These are phyloP conservation scores for Nicotiana knightiana DNA, from an alignment of 257 asterid species.

Conservation along the genomic window DNA sequence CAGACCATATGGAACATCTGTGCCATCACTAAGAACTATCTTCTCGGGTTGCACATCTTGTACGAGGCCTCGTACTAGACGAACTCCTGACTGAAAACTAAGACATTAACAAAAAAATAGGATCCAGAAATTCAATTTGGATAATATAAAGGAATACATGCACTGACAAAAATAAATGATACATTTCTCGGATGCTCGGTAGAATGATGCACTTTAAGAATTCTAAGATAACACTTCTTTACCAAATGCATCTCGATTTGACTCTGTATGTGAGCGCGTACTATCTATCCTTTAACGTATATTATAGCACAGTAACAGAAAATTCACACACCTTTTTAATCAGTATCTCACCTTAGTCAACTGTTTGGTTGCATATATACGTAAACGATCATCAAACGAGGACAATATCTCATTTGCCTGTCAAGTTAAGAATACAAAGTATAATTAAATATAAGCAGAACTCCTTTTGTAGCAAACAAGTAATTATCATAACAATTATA, in stretches of 20 bases:
- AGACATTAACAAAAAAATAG: constrained; percentile 26
- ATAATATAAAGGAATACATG: neutral
- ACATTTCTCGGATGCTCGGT: neutral
- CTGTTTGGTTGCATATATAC: constrained; percentile 77
- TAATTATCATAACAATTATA: neutral
- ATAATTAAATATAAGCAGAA: neutral
- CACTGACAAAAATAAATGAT: neutral
- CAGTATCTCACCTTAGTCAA: constrained; percentile 60
- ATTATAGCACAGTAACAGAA: neutral
- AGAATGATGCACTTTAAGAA: too few relatives aligned
- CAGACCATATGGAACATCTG: constrained; percentile 81
- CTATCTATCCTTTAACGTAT: neutral
- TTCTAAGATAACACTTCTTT: too few relatives aligned
- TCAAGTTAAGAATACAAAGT: constrained; percentile 5
- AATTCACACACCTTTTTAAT: neutral
- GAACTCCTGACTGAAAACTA: constrained; percentile 89
- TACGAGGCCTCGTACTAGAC: constrained; percentile 78
- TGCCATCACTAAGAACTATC: constrained; percentile 71
- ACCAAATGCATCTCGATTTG: neutral
- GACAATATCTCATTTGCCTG: constrained; percentile 94
- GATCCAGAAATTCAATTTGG: constrained; percentile 3
- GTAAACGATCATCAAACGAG: constrained; percentile 87
- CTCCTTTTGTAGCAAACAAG: neutral
- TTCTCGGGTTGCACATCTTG: constrained; percentile 74
- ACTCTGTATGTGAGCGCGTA: neutral